Evolutionary conservation across 2,329 filamentous ascomycete species (phyloP), one percentile per base, ranked within the genome.

Genomic region (Talaromyces islandicus): DNA sequence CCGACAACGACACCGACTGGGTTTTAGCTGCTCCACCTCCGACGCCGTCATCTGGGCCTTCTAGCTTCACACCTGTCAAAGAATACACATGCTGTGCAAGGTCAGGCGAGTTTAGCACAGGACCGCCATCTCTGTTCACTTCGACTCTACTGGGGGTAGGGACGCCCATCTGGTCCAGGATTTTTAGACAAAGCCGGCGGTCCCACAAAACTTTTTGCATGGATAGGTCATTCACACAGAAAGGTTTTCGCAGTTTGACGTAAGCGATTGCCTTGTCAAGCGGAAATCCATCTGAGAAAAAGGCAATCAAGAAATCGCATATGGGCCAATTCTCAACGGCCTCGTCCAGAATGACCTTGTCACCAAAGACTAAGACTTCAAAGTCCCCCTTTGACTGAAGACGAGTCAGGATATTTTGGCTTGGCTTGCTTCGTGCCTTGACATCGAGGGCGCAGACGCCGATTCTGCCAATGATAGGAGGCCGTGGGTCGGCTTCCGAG

Each of bases 121-220:
- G 93, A 0, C 94, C 94, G 32, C 94, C 94, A 74, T 99, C 94
- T 27, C 95, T 87, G 69, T 88, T 97, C 60, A 99, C 90, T 72
- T 97, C 93, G 27, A 99, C 75, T 60, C 95, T 85, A 68, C 88
- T 87, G 0, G 95, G 94, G 0, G 93, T 97, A 9, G 91, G 91
- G 2, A 99, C 92, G 61, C 88, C 86, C 71, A 97, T 90, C 68
- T 89, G 87, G 73, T 97, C 93, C 54, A 99, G 81, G 32, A 99
- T 89, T 60, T 85, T 87, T 21, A 99, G 82, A 67, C 94, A 97
- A 25, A 97, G 81, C 35, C 95, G 88, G 54, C 95, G 87, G 73
- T 99, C 94, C 94, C 94, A 99, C 3, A 99, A 80, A 6, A 99
- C 86, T 74, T 95, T 92, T 73, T 99, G 94, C 91, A 99, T 97